Evolutionary conservation across 2,329 filamentous ascomycete species (phyloP).

Genomic region (Allantophomopsis cytisporea): DNA sequence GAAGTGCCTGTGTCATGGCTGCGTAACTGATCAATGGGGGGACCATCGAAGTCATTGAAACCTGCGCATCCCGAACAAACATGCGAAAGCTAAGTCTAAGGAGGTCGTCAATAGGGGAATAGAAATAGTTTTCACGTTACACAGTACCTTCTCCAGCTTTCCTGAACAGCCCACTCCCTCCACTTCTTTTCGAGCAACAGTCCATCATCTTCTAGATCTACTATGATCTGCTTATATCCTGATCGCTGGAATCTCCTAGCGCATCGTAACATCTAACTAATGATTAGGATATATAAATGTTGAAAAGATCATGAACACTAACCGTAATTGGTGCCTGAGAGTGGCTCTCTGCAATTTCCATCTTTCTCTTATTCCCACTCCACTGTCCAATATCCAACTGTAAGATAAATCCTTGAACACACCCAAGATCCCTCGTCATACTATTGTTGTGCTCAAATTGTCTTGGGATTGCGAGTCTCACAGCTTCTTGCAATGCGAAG

Average conservation of each 20-base stretch:
- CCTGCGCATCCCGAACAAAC: slow-evolving; percentile 51
- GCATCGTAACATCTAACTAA: slow-evolving; percentile 30
- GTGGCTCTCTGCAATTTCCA: slow-evolving; percentile 44
- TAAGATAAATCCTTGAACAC: slow-evolving; percentile 33
- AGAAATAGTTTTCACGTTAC: too few relatives aligned
- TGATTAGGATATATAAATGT: slow-evolving; percentile 23
- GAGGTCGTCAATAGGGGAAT: too few relatives aligned
- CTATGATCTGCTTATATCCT: slow-evolving; percentile 36
- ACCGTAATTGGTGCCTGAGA: slow-evolving; percentile 23
- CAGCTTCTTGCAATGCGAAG: slow-evolving; percentile 11
- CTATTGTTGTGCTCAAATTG: slow-evolving; percentile 32
- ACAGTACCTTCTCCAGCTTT: slow-evolving; percentile 44
- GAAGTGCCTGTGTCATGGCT: slow-evolving; percentile 53
- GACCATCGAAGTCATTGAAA: slow-evolving; percentile 52
- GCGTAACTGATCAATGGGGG: slow-evolving; percentile 55
- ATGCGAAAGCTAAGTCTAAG: slow-evolving; percentile 42
- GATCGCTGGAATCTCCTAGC: slow-evolving; percentile 26
- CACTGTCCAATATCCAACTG: slow-evolving; percentile 39
- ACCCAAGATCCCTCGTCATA: slow-evolving; percentile 33
- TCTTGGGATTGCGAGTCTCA: slow-evolving; percentile 2
- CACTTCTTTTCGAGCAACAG: slow-evolving; percentile 48
- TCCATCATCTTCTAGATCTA: slow-evolving; percentile 39
- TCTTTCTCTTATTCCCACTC: slow-evolving; percentile 45
- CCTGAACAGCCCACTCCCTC: slow-evolving; percentile 47
- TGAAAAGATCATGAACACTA: background rate